Base-by-base conservation (phyloP, 2,329 filamentous ascomycete species). In the Leptographium wingfieldii region DNA sequence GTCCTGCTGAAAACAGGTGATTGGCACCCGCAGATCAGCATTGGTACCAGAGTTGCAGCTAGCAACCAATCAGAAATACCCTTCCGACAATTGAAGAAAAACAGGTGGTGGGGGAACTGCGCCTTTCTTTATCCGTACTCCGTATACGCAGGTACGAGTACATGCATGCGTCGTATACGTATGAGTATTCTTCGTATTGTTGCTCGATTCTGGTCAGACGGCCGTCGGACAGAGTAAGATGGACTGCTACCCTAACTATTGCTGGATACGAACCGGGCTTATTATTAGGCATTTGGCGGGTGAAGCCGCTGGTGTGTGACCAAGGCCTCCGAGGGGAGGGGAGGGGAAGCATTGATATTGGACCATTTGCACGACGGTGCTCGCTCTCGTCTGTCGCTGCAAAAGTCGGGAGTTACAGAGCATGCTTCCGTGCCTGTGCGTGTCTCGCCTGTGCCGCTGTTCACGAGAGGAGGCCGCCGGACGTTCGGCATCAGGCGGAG, bases 1-100 rank as follows among this genome's bases (percentile, higher is more conserved):
- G 54, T 56, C 54, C 54, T 56, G 54, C 54, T 56, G 54, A 56
- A 56, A 56, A 19, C 14, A 29, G 53, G 27, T n/a, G 52, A 31
- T 51, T 51, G 48, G 48, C 38, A 40, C 5, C 43, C 43, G 19
- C 43, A 46, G 43, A 46, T 46, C 43, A 19, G 16, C 43, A 46
- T n/a, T 46, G 43, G 3, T 19, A n/a, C 43, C n/a, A n/a, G 43
- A 46, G 19, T n/a, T 46, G 43, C 19, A 19, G 19, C 43, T 46
- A 19, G 43, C 19, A 19, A 19, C 43, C 19, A 40, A 40, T 14
- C 38, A 40, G 9, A 40, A 40, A 6, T 3, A 46, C 3, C 16
- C 43, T 9, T 43, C 40, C 7, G 33, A 35, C 33, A 35, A 2
- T 5, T 19, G 40, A 14, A 14, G 19, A 43, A 43, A 43, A 43